Conservation (phyloP, 2,329 filamentous ascomycete genomes). For the Blumeriella jaapii region DNA sequence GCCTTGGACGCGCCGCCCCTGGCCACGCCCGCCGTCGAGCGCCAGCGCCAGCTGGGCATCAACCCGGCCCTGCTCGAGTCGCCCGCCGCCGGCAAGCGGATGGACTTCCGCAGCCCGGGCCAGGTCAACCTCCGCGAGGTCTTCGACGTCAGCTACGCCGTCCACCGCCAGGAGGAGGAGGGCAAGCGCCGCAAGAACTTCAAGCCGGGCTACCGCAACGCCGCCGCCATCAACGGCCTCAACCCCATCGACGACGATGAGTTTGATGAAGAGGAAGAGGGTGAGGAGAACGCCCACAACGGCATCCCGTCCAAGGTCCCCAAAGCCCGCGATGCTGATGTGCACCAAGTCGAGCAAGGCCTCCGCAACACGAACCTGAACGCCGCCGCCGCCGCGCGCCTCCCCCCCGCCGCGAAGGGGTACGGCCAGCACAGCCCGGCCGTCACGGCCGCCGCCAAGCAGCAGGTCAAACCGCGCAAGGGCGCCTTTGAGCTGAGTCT, state of each 20-base stretch:
- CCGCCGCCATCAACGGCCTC: constrained; percentile 52
- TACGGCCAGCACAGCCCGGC: constrained; percentile 84
- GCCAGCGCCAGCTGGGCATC: constrained; percentile 32
- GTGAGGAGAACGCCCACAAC: constrained; percentile 41
- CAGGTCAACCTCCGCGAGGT: constrained; percentile 93
- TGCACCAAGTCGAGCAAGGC: constrained; percentile 72
- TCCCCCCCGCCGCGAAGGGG: constrained; percentile 38
- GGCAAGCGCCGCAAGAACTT: constrained; percentile 82
- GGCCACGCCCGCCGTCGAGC: constrained; percentile 48
- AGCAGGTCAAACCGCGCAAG: constrained; percentile 61
- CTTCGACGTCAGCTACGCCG: constrained; percentile 96
- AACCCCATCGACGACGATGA: constrained; percentile 54
- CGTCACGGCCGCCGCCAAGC: constrained; percentile 72
- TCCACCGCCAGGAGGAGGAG: constrained; percentile 93
- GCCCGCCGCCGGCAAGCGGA: constrained; percentile 51
- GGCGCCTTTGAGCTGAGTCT: constrained; percentile 87
- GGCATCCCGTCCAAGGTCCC: constrained; percentile 51
- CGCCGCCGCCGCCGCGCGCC: constrained; percentile 47
- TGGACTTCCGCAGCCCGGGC: constrained; percentile 91
- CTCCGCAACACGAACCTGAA: constrained; percentile 73
- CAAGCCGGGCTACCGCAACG: constrained; percentile 53
- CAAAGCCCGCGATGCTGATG: constrained; percentile 45
- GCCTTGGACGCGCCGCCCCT: constrained; percentile 59
- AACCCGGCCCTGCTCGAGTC: constrained; percentile 44
- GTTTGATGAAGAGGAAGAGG: constrained; percentile 56